These are phyloP conservation scores for Pleurotus ostreatus DNA, from an alignment of 768 basidiomycete genomes.

Conservation along the genomic window DNA sequence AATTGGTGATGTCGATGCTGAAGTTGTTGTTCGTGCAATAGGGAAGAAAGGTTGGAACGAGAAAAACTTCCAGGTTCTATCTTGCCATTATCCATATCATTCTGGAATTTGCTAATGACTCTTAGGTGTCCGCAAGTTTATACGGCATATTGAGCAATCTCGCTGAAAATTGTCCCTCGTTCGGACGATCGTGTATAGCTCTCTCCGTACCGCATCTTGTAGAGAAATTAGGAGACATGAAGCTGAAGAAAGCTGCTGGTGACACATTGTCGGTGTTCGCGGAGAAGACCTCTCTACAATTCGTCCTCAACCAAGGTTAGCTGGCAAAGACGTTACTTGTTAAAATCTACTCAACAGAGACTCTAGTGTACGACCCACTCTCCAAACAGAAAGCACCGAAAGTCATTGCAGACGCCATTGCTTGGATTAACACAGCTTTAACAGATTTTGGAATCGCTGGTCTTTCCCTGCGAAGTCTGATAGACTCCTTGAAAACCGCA, in stretches of 20 bases:
- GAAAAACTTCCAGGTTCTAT: constrained; percentile 90
- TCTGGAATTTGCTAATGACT: constrained; percentile 5
- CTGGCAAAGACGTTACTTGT: not conserved
- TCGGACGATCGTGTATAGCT: constrained; percentile 82
- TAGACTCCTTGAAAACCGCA: constrained; percentile 85
- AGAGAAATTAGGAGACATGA: constrained; percentile 95
- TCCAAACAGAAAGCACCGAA: constrained; percentile 97
- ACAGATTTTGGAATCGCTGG: constrained; percentile 91
- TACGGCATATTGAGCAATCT: constrained; percentile 74
- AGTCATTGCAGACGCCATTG: constrained; percentile 85
- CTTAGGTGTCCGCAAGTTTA: constrained; percentile 84
- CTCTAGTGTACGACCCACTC: constrained; percentile 84
- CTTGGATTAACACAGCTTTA: constrained; percentile 84
- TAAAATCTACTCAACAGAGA: constrained; percentile 7
- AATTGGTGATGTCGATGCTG: constrained; percentile 69
- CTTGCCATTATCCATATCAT: not conserved
- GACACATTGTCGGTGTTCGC: constrained; percentile 81
- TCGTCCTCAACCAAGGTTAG: constrained; percentile 88
- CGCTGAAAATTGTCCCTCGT: constrained; percentile 76
- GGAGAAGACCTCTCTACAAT: constrained; percentile 92
- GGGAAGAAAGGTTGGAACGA: constrained; percentile 96
- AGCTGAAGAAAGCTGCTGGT: constrained; percentile 94
- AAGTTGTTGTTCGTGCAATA: constrained; percentile 82
- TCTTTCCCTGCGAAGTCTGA: constrained; percentile 74
- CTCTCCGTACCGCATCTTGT: constrained; percentile 76